Percentiles rank a stretch among this genome's conserved stretches.
phyloP scores from a whole-genome alignment of 208 protist species.

The Leishmania aethiopica region DNA sequence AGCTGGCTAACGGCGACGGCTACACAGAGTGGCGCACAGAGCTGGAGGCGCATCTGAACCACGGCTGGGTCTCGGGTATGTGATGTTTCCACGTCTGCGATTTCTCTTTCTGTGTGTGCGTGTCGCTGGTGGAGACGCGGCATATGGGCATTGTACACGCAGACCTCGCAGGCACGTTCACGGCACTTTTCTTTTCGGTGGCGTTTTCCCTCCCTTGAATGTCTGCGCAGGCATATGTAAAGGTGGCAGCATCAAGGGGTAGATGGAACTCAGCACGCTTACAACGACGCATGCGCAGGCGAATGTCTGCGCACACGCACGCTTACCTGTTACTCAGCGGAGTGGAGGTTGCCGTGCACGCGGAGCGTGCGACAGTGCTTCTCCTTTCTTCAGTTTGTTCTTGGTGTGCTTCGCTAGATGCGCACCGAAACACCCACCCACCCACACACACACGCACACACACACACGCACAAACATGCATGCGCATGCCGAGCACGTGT shows the following conservation, averaged over 20 bases:
- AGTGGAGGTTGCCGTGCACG: neutral
- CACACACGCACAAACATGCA: neutral
- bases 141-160: neutral
- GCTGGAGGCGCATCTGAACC: constrained; percentile 6
- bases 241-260: neutral
- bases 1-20: neutral
- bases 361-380: neutral
- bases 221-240: neutral
- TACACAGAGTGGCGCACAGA: constrained; percentile 8
- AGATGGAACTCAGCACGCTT: neutral
- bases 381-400: neutral
- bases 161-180: neutral
- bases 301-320: neutral
- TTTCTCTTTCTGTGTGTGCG: neutral
- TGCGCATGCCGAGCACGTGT: neutral
- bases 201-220: neutral
- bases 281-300: neutral
- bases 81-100: neutral
- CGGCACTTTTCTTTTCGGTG: neutral
- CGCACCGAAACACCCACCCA: neutral
- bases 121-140: neutral
- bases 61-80: neutral
- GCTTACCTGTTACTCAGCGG: neutral
- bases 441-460: too few species aligned
- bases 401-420: neutral